phyloP scores from a whole-genome alignment of 2,329 filamentous ascomycete species.

The Cercospora sp. region DNA sequence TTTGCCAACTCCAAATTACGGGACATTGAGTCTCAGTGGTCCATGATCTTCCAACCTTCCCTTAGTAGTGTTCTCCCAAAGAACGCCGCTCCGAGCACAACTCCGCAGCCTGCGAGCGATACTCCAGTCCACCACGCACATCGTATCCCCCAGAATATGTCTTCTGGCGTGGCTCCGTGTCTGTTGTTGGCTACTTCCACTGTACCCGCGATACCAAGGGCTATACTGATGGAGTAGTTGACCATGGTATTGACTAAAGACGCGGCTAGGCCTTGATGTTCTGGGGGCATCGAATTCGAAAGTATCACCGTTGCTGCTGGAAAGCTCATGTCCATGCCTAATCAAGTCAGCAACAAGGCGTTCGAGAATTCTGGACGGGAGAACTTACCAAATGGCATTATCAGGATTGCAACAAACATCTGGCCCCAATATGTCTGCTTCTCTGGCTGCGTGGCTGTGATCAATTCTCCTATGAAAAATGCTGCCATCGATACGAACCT shows the following conservation, averaged over 20 bases:
- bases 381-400: slow-evolving; percentile 28
- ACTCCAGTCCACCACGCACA: slow-evolving; percentile 44
- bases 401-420: slow-evolving; percentile 39
- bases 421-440: slow-evolving; percentile 43
- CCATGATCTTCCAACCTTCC: slow-evolving; percentile 12
- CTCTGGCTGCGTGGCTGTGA: slow-evolving; percentile 37
- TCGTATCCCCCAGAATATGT: slow-evolving; percentile 42
- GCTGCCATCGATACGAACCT: slow-evolving; percentile 38
- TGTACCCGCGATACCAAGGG: slow-evolving; percentile 64
- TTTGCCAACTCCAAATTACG: not conserved
- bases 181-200: slow-evolving; percentile 54
- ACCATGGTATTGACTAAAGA: slow-evolving; percentile 63
- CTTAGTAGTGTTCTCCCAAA: slow-evolving; percentile 24
- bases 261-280: slow-evolving; percentile 54
- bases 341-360: not conserved
- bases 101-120: slow-evolving; percentile 30
- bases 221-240: slow-evolving; percentile 67
- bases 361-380: not conserved
- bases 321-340: slow-evolving; percentile 65
- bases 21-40: slow-evolving; percentile 2
- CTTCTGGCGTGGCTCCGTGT: slow-evolving; percentile 35
- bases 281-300: slow-evolving; percentile 49
- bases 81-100: slow-evolving; percentile 28
- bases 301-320: slow-evolving; percentile 63
- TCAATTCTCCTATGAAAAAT: slow-evolving; percentile 39